Conservation (phyloP, 306 rosid species). For the Begonia fuchsioides region DNA sequence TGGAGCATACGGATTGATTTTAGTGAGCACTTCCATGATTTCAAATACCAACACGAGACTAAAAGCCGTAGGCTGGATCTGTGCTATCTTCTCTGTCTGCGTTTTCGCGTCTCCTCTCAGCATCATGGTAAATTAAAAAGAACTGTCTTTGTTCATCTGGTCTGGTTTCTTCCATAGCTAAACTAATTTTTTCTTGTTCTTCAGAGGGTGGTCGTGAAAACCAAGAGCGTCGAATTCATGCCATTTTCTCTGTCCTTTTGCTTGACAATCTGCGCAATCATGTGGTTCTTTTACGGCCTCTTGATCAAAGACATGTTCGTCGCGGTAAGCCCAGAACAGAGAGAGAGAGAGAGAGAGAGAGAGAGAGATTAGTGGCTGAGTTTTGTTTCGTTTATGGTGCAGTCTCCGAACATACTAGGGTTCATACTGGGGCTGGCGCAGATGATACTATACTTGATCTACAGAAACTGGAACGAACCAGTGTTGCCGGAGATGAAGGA, state of each 20-base stretch:
- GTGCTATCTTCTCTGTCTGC: slow-evolving; percentile 19
- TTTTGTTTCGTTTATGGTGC: neutral
- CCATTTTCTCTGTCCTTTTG: slow-evolving; percentile 24
- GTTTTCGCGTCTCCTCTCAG: slow-evolving; percentile 36
- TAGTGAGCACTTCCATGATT: slow-evolving; percentile 3
- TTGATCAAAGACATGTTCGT: slow-evolving; percentile 20
- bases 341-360: too few species aligned
- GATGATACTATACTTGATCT: slow-evolving; percentile 21
- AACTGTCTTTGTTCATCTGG: too few species aligned
- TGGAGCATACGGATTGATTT: slow-evolving; percentile 11
- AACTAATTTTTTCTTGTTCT: neutral
- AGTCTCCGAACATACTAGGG: slow-evolving; percentile 33
- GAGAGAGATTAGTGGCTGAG: too few species aligned
- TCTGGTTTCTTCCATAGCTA: too few species aligned
- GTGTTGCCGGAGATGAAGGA: slow-evolving; percentile 11
- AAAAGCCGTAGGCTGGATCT: slow-evolving; percentile 20
- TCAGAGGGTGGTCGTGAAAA: slow-evolving; percentile 27
- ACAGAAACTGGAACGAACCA: slow-evolving; percentile 10
- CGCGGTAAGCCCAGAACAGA: slow-evolving; percentile 12
- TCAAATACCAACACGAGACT: neutral
- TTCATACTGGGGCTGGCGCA: slow-evolving; percentile 22
- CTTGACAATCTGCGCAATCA: slow-evolving; percentile 18
- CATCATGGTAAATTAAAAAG: slow-evolving; percentile 17
- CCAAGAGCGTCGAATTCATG: slow-evolving; percentile 29
- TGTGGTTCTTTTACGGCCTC: slow-evolving; percentile 32